A percentile compares a stretch with the other conserved stretches of the same genome.
Evolutionary conservation across 1,284 basidiomycete genomes (phyloP).

Genomic region (Entoloma clypeatum): DNA sequence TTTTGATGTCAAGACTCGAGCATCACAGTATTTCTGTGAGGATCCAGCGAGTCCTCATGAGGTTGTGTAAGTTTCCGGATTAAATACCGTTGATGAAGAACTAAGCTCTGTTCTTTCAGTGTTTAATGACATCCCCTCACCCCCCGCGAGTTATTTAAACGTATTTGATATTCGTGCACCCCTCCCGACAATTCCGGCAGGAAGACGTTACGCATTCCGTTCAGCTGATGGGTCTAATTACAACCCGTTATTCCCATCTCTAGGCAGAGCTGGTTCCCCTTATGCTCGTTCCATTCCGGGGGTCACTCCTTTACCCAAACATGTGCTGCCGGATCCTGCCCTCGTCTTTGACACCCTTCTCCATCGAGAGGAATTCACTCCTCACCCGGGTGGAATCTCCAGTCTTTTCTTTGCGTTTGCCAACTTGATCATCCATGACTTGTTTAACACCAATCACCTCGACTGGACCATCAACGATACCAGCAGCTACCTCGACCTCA

Average conservation of each 20-base stretch:
- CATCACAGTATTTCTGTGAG: constrained; percentile 32
- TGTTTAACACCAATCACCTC: constrained; percentile 60
- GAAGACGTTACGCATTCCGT: constrained; percentile 45
- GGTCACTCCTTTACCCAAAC: constrained; percentile 37
- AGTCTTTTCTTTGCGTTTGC: constrained; percentile 77
- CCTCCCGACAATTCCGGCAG: constrained; percentile 12
- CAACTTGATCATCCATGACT: constrained; percentile 69
- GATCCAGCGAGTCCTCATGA: constrained; percentile 46
- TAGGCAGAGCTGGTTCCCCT: constrained; percentile 59
- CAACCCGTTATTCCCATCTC: constrained; percentile 47
- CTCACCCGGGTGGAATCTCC: constrained; percentile 60
- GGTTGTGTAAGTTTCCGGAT: constrained; percentile 40
- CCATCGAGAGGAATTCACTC: constrained; percentile 46
- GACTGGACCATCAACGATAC: constrained; percentile 61
- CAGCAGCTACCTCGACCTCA: constrained; percentile 76
- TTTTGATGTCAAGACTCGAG: constrained; percentile 49
- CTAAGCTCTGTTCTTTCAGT: constrained; percentile 31
- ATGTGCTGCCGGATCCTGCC: constrained; percentile 60
- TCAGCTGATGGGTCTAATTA: constrained; percentile 58
- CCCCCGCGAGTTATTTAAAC: constrained; percentile 48
- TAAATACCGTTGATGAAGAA: constrained; percentile 16
- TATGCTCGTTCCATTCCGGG: constrained; percentile 73
- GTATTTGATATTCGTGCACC: constrained; percentile 3
- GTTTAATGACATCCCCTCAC: constrained; percentile 69
- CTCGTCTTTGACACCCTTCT: constrained; percentile 74